Base-by-base conservation (phyloP, 257 asterid species). In the Nicotiana paniculata region DNA sequence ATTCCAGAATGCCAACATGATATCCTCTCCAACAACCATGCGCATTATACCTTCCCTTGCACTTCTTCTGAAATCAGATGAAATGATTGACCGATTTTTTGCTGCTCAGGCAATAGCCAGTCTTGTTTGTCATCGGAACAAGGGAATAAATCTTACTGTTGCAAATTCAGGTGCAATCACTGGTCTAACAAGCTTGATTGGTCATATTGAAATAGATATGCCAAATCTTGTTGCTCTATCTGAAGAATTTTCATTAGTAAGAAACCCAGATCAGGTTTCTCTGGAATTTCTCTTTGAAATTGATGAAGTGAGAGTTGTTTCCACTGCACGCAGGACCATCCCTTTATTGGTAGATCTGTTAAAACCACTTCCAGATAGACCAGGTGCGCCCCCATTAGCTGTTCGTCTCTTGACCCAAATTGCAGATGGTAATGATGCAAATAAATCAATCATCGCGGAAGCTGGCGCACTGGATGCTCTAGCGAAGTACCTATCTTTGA, bases 41-140 rank as follows among this genome's bases (percentile, higher is more conserved):
- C 87, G 82, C 68, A 85, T 90, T 82, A 88, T 93, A 72, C 89
- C 89, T 58, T 85, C 90, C 18, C 94, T 93, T 83, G 83, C 89
- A 21, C 82, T 75, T 86, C 88, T 93, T 83, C 85, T 93, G 81
- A 90, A 90, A 83, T 92, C 97, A 0, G 95, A 88, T 58, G 92
- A 95, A 90, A 87, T 92, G 83, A 90, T 86, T 48, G 94, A 89
- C 85, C 88, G 86, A 82, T 88, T 82, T 85, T 93, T 95, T 81
- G 94, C 97, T 83, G 97, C 97, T 77, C 98, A 93, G 85, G 97
- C 97, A 78, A 87, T 92, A 88, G 90, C 95, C 63, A 93, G 95
- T 82, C 93, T 95, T 83, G 94, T 90, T 84, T 82, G 88, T 83
- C 95, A 93, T 84, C 90, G 91, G 63, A 89, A 89, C 86, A 90